Evolutionary conservation across 257 asterid genomes (phyloP), one percentile per base, ranked within the genome.

Genomic region (Solanum ahanhuiri): DNA sequence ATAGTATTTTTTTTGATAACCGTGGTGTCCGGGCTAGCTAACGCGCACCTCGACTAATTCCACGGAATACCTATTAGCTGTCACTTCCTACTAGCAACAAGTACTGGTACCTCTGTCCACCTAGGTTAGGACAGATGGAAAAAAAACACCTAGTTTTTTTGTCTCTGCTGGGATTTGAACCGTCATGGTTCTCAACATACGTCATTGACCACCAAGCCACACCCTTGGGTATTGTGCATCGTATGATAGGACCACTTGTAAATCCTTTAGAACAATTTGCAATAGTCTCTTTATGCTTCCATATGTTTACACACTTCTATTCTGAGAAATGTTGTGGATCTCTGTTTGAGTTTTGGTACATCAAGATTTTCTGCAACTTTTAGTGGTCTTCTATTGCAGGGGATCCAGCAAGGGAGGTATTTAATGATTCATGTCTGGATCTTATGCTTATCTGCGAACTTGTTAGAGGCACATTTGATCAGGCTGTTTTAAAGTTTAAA

Each of bases 351-450:
- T 8, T 77, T 12, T 77, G 34, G 83, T 41, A 12, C 83, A 6
- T 76, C 15, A 12, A 76, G 4, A 12, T 76, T 3, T 77, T 76
- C 37, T 77, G 37, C 83, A 77, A 77, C 83, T 23, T 76, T 23
- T 77, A 20, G 23, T 77, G 64, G 8, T 23, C 51, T 82, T 85
- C 63, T 83, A 63, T 39, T 89, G 83, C 89, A 96, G 99, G 98
- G 57, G 95, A 95, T 69, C 90, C 96, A 31, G 96, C 99, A 41
- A 89, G 97, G 3, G 97, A 96, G 89, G 98, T 94, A 64, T 86
- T 96, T 87, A 93, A 92, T 82, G 98, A 95, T 88, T 91, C 98
- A 1, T 91, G 97, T 90, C 95, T 95, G 89, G 95, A 96, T 89
- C 92, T 95, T 54, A 95, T 90, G 95, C 93, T 91, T 22, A 86